These are phyloP conservation scores for Tuber brumale DNA, from an alignment of 495 filamentous ascomycete species.

Conservation along the genomic window DNA sequence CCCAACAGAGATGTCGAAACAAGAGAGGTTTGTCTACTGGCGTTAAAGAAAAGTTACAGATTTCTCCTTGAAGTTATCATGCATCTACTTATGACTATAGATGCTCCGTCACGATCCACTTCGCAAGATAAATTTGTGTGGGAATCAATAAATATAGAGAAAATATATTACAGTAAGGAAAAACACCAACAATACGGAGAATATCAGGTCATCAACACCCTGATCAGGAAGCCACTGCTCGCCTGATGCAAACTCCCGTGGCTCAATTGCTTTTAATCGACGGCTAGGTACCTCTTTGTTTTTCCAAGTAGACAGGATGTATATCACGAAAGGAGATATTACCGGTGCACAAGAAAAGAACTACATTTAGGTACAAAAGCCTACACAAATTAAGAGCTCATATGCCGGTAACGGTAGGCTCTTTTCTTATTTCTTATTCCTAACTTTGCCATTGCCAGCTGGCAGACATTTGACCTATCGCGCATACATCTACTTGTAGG, in stretches of 20 bases:
- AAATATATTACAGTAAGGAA: background rate
- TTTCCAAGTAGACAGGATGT: background rate
- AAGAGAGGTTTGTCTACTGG: background rate
- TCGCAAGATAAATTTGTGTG: background rate
- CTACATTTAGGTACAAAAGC: background rate
- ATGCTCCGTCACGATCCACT: background rate
- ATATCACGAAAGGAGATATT: background rate
- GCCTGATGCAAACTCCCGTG: background rate
- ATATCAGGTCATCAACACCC: background rate
- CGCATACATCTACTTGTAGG: background rate
- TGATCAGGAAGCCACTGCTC: background rate
- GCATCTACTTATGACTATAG: background rate
- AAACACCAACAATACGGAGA: background rate
- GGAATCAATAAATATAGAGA: background rate
- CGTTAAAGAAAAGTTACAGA: background rate
- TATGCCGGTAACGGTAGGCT: constrained; percentile 2
- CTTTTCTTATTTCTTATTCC: background rate
- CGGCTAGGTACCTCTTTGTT: constrained; percentile 24
- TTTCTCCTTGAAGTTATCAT: background rate
- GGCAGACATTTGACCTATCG: background rate
- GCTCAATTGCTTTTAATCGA: constrained; percentile 31
- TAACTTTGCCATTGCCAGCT: background rate
- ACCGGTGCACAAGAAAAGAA: background rate
- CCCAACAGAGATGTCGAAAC: background rate
- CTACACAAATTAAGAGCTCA: background rate